A percentile compares a stretch with the other conserved stretches of the same genome.
Evolutionary conservation across 345 rosid genomes (phyloP).

Genomic region (Eucalyptus urophylla): DNA sequence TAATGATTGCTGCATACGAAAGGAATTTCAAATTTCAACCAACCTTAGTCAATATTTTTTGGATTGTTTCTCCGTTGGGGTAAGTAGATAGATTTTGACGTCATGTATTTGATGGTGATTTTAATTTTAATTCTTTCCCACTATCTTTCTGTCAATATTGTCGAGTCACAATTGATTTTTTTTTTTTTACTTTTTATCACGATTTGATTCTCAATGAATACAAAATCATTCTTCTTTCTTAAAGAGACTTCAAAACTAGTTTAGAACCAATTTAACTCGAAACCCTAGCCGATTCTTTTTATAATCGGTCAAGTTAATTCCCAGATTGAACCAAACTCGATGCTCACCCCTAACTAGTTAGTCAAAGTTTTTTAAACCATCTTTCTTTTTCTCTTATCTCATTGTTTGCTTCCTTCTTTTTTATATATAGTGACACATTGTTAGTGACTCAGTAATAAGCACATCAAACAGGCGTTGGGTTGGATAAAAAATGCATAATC

Average conservation of each 20-base stretch:
- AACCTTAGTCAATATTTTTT: neutral
- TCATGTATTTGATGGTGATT: neutral
- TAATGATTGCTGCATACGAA: neutral
- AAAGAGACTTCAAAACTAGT: neutral
- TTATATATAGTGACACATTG: neutral
- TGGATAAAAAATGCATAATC: neutral
- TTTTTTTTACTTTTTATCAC: neutral
- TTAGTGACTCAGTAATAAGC: neutral
- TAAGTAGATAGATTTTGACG: neutral
- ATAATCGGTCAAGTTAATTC: accelerated
- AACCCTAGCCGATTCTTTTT: neutral
- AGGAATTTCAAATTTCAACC: neutral
- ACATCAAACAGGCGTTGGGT: neutral
- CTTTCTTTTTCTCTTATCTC: neutral
- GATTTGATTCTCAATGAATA: too few species aligned
- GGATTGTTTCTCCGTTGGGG: neutral
- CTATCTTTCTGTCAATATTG: neutral
- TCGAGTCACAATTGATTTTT: neutral
- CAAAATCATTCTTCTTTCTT: neutral
- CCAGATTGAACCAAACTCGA: neutral
- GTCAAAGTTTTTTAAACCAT: too few species aligned
- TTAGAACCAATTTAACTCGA: neutral
- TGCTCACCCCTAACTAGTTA: neutral
- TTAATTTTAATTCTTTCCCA: neutral
- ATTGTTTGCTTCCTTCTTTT: too few species aligned